These are phyloP conservation scores for Aspergillus thermomutatus DNA, from an alignment of 2,329 filamentous ascomycete genomes.

Conservation along the genomic window DNA sequence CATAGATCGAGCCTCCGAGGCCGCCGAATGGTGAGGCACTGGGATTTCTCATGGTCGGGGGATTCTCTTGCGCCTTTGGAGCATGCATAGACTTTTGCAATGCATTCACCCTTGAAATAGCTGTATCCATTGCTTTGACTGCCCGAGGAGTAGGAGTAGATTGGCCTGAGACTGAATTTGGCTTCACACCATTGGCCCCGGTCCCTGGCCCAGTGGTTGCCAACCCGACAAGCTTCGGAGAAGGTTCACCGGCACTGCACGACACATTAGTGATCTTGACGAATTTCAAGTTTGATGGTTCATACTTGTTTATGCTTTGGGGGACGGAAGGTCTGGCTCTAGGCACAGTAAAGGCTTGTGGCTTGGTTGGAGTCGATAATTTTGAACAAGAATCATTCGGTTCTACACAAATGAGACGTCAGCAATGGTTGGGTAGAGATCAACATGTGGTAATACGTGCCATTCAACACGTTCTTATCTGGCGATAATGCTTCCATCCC, in stretches of 20 bases:
- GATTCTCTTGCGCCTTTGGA: not conserved
- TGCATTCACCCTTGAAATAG: not conserved
- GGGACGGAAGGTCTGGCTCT: not conserved
- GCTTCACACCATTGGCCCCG: not conserved
- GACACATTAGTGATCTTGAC: not conserved
- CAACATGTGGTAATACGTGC: not conserved
- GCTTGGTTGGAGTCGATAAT: not conserved
- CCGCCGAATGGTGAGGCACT: not conserved
- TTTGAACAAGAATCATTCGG: not conserved
- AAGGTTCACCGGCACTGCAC: not conserved
- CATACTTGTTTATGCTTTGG: not conserved
- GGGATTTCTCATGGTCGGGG: not conserved
- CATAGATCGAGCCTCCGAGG: slow-evolving; percentile 12
- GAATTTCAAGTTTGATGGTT: not conserved
- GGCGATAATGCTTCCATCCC: not conserved
- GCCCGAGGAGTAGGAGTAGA: not conserved
- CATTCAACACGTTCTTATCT: not conserved
- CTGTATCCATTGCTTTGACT: not conserved
- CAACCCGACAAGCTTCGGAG: not conserved
- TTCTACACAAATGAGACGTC: not conserved
- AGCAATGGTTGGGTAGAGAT: not conserved
- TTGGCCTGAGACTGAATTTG: not conserved
- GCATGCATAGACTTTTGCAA: slow-evolving; percentile 12
- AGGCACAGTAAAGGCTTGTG: not conserved
- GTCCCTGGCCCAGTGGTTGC: not conserved